These are phyloP conservation scores for Penicillium samsonianum DNA, from an alignment of 495 filamentous ascomycete species.

Conservation along the genomic window DNA sequence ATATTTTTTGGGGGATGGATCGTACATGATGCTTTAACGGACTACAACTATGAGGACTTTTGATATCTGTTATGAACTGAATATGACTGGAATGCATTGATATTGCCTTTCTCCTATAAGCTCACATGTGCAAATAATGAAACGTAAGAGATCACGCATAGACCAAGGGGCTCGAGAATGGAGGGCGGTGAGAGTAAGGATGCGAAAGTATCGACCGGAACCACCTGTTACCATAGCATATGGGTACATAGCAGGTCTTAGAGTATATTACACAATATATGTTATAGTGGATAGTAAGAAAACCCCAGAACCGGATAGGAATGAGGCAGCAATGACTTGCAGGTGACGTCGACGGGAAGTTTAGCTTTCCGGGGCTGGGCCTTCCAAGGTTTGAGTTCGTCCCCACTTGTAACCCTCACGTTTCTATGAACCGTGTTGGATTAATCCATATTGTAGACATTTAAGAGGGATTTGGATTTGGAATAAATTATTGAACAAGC, in stretches of 20 bases:
- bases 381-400: not conserved
- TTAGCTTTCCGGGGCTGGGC: slow-evolving; percentile 3
- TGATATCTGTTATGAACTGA: slow-evolving; percentile 20
- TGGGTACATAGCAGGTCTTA: no score
- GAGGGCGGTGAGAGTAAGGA: not conserved
- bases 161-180: not conserved
- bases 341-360: slow-evolving; percentile 32
- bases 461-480: not conserved
- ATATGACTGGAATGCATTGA: slow-evolving; percentile 25
- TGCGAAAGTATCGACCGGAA: no score
- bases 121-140: not conserved
- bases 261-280: no score
- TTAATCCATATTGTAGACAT: not conserved
- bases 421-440: not conserved
- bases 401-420: not conserved
- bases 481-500: no score
- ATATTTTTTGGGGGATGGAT: slow-evolving; percentile 26
- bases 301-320: not conserved
- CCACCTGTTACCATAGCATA: no score
- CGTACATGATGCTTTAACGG: slow-evolving; percentile 14
- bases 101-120: not conserved
- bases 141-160: not conserved
- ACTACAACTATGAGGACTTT: slow-evolving; percentile 18
- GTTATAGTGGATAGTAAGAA: no score
- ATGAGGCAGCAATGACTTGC: slow-evolving; percentile 25